Evolutionary conservation across 106 monocot species (phyloP).

Genomic region (Gastrodia elata): DNA sequence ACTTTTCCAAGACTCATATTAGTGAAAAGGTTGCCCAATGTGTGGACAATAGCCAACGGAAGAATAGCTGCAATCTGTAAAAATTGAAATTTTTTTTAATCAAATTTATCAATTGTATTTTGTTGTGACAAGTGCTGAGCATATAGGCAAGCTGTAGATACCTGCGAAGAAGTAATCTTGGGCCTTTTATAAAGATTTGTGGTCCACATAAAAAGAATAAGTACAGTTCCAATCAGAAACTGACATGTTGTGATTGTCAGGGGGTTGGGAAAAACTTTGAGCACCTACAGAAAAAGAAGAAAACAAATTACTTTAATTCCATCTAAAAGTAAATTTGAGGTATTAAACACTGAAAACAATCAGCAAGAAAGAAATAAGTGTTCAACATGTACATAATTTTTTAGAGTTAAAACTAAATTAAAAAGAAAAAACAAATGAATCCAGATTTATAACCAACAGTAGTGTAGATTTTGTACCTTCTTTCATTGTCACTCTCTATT

Average conservation of each 20-base stretch:
- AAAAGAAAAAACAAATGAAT: neutral
- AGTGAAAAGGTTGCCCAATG: slow-evolving; percentile 74
- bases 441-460: too few relatives aligned
- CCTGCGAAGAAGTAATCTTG: slow-evolving; percentile 58
- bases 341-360: neutral
- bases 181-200: slow-evolving; percentile 58
- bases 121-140: neutral
- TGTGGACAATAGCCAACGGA: slow-evolving; percentile 68
- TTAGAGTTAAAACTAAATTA: neutral
- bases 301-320: neutral
- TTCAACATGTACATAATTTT: neutral
- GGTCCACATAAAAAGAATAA: slow-evolving; percentile 61
- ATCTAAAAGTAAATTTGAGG: neutral
- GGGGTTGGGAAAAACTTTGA: slow-evolving; percentile 63
- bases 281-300: slow-evolving; percentile 33
- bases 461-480: neutral
- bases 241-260: slow-evolving; percentile 64
- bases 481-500: neutral
- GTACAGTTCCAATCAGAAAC: slow-evolving; percentile 48
- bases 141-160: slow-evolving; percentile 5
- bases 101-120: neutral
- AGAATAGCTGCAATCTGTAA: slow-evolving; percentile 55
- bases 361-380: neutral
- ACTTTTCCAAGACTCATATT: slow-evolving; percentile 82
- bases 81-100: neutral